A percentile compares a stretch with the other conserved stretches of the same genome.
Evolutionary conservation across 495 filamentous ascomycete genomes (phyloP).

Genomic region (Penicillium coprophilum): DNA sequence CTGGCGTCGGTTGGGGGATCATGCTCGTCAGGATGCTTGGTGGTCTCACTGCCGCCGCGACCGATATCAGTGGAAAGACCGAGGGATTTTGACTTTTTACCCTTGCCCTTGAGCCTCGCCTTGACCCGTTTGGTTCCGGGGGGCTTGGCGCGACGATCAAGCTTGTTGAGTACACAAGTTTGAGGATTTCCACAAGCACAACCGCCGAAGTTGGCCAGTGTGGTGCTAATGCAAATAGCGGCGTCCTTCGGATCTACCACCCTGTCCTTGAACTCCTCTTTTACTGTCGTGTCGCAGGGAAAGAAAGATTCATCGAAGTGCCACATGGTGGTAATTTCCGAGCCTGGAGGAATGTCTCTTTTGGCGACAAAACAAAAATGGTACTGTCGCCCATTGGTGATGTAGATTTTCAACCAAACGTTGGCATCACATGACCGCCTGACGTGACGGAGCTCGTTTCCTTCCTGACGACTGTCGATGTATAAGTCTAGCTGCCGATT

Average conservation of each 20-base stretch:
- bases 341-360: slow-evolving; percentile 60
- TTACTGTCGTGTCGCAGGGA: slow-evolving; percentile 48
- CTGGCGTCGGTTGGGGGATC: slow-evolving; percentile 53
- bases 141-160: slow-evolving; percentile 59
- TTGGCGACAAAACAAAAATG: slow-evolving; percentile 88
- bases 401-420: slow-evolving; percentile 72
- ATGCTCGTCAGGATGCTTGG: slow-evolving; percentile 49
- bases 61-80: slow-evolving; percentile 74
- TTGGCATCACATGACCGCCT: slow-evolving; percentile 89
- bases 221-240: slow-evolving; percentile 62
- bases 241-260: slow-evolving; percentile 46
- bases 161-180: slow-evolving; percentile 69
- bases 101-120: slow-evolving; percentile 47
- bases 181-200: slow-evolving; percentile 73
- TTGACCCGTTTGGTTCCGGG: slow-evolving; percentile 41
- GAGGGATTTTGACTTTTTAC: slow-evolving; percentile 55
- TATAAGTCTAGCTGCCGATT: slow-evolving; percentile 79
- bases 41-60: slow-evolving; percentile 73
- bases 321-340: slow-evolving; percentile 68
- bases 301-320: slow-evolving; percentile 53
- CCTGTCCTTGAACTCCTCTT: slow-evolving; percentile 34
- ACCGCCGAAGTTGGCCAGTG: slow-evolving; percentile 82
- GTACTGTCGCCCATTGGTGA: slow-evolving; percentile 72
- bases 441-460: slow-evolving; percentile 78
- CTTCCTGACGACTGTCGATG: slow-evolving; percentile 85